A percentile compares a stretch with the other conserved stretches of the same genome.
These are phyloP conservation scores for Zymoseptoria ardabiliae DNA, from an alignment of 2,329 filamentous ascomycete genomes.

Conservation along the genomic window DNA sequence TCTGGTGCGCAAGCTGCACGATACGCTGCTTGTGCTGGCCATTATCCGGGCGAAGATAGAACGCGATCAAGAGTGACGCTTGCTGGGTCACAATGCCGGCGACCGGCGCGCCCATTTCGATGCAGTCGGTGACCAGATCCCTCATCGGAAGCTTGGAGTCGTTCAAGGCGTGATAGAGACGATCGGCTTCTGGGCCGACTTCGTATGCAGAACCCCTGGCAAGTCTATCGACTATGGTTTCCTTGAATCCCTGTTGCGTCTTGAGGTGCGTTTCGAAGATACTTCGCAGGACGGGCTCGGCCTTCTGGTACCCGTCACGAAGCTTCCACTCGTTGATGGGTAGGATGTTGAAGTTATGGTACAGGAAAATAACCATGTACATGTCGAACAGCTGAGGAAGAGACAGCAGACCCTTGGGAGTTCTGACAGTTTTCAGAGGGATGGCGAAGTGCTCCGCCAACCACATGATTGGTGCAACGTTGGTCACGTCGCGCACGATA, in stretches of 20 bases:
- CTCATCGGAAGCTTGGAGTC: slow-evolving; percentile 40
- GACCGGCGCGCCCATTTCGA: slow-evolving; percentile 44
- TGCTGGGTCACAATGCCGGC: slow-evolving; percentile 48
- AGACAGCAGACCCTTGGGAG: slow-evolving; percentile 49
- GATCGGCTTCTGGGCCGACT: slow-evolving; percentile 44
- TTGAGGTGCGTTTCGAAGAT: slow-evolving; percentile 42
- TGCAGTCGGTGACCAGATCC: slow-evolving; percentile 45
- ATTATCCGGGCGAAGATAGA: slow-evolving; percentile 45
- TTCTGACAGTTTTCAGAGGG: slow-evolving; percentile 56
- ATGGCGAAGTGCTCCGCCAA: slow-evolving; percentile 58
- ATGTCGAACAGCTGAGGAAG: slow-evolving; percentile 41
- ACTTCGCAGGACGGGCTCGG: slow-evolving; percentile 30
- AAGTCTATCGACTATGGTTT: slow-evolving; percentile 40
- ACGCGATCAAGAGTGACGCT: slow-evolving; percentile 46
- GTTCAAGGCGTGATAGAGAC: slow-evolving; percentile 45
- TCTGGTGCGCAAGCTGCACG: slow-evolving; percentile 42
- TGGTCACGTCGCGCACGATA: slow-evolving; percentile 59
- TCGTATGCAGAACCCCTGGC: slow-evolving; percentile 44
- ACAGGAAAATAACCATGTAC: slow-evolving; percentile 42
- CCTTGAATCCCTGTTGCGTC: slow-evolving; percentile 38
- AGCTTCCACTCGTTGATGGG: slow-evolving; percentile 44
- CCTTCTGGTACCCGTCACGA: slow-evolving; percentile 38
- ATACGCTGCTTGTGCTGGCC: slow-evolving; percentile 47
- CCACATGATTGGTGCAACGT: slow-evolving; percentile 58
- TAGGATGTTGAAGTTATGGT: slow-evolving; percentile 49